Base-by-base conservation (phyloP, 345 rosid genomes). In the Trapa bicornis region DNA sequence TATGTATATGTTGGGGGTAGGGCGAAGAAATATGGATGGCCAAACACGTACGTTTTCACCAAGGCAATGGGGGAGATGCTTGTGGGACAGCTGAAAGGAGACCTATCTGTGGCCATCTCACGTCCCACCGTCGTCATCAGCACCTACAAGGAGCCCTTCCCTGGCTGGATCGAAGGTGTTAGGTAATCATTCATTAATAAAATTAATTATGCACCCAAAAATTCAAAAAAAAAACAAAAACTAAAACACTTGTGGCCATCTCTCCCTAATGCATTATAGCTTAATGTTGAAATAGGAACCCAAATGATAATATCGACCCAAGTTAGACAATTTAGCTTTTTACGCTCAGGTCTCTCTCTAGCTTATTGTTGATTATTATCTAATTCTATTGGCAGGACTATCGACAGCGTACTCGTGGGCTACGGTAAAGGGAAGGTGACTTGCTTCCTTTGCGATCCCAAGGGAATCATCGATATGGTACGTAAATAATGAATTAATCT, bases 41-140 rank as follows among this genome's bases (percentile, higher is more conserved):
- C 86, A 67, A 87, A 88, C 71, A 75, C 92, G 0, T 90, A 88
- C n/a, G 94, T 84, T 14, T 90, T 88, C 67, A 90, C 98, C 17
- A 93, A 93, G 80, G 88, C 94, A n/a, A 82, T 90, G 84, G 96
- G 83, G 52, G 96, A 92, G 74, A 92, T 89, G 93, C 52, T 92
- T 68, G 45, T 89, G 29, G 84, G 71, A 10, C 65, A 75, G 37
- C 37, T 71, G 62, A 87, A 80, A 75, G 89, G 75, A 63, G 69
- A 73, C 35, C 17, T 84, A 32, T 79, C 95, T 0, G 65, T 82
- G 0, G 92, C 83, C 35, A 80, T 85, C 42, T 68, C 84, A 39
- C 86, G 98, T 6, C 96, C 98, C 1, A 75, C 94, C 3, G 84
- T 92, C 41, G 58, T 92, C 56, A 84, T 86, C 6, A 86, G 96